phyloP scores from a whole-genome alignment of 352 stramenopile species.

The Globisporangium apiculatum region DNA sequence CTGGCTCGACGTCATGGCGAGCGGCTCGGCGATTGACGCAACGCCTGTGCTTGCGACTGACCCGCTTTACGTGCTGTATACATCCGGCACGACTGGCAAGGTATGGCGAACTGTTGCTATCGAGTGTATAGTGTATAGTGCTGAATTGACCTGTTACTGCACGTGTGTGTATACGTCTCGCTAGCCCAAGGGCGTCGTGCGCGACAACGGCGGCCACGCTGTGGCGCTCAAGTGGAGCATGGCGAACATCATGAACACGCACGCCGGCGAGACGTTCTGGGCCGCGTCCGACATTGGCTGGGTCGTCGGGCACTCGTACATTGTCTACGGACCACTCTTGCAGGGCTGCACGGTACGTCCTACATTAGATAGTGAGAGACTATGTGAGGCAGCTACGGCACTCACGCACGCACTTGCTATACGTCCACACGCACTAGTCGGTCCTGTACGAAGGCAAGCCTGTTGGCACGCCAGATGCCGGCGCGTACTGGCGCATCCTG shows the following conservation, averaged over 20 bases:
- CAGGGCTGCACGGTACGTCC: constrained; percentile 62
- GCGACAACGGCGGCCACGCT: constrained; percentile 68
- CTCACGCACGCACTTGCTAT: not conserved
- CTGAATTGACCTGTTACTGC: too few species aligned
- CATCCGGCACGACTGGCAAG: constrained; percentile 62
- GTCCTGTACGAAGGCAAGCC: constrained; percentile 90
- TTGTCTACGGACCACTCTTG: constrained; percentile 85
- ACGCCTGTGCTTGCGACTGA: constrained; percentile 29
- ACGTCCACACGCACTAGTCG: constrained; percentile 21
- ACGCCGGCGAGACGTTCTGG: constrained; percentile 75
- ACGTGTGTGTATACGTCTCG: not conserved
- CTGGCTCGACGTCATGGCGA: constrained; percentile 27
- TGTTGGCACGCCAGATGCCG: constrained; percentile 78
- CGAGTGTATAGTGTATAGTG: too few species aligned
- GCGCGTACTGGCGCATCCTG: constrained; percentile 84
- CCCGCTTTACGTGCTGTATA: constrained; percentile 80
- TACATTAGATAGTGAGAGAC: not conserved
- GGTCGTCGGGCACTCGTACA: constrained; percentile 86
- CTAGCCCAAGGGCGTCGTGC: constrained; percentile 70
- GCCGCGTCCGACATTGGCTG: constrained; percentile 86
- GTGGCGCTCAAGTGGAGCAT: constrained; percentile 88
- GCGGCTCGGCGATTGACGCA: constrained; percentile 12
- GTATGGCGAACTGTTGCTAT: constrained; percentile 1
- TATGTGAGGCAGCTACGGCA: not conserved
- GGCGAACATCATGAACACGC: constrained; percentile 69